These are phyloP conservation scores for Acacia confusa DNA, from an alignment of 306 rosid species.

Conservation along the genomic window DNA sequence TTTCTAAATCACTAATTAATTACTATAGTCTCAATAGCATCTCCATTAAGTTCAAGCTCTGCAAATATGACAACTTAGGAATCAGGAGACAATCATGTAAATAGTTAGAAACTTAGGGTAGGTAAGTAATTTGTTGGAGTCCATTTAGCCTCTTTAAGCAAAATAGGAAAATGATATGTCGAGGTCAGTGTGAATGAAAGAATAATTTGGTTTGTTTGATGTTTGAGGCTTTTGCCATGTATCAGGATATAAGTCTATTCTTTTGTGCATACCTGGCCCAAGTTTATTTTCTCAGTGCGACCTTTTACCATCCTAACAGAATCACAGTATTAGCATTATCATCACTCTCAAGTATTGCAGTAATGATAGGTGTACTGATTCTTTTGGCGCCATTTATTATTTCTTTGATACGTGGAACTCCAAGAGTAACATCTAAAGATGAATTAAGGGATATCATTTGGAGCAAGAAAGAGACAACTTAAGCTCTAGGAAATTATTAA, in stretches of 20 bases:
- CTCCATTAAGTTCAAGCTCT: no score
- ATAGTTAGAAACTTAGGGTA: not conserved
- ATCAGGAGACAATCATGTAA: not conserved
- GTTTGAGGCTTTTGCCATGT: not conserved
- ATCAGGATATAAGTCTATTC: constrained; percentile 2
- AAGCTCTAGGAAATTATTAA: constrained; percentile 2
- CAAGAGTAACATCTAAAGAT: constrained; percentile 77
- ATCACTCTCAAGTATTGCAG: constrained; percentile 65
- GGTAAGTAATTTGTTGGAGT: not conserved
- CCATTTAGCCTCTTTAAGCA: not conserved
- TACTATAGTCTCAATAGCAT: no score
- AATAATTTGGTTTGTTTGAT: not conserved
- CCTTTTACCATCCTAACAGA: constrained; percentile 78
- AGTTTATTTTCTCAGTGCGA: constrained; percentile 86
- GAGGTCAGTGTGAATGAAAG: not conserved
- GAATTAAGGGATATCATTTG: constrained; percentile 49
- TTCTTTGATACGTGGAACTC: constrained; percentile 97
- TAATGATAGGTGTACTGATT: constrained; percentile 86
- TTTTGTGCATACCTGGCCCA: constrained; percentile 73
- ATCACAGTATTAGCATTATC: constrained; percentile 56
- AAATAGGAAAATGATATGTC: not conserved
- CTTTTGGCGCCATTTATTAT: constrained; percentile 75
- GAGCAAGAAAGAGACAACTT: constrained; percentile 10
- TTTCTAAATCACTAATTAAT: no score
- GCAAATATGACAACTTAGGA: not conserved